Conservation (phyloP, 331 rosid genomes). For the Dryas integrifolia region DNA sequence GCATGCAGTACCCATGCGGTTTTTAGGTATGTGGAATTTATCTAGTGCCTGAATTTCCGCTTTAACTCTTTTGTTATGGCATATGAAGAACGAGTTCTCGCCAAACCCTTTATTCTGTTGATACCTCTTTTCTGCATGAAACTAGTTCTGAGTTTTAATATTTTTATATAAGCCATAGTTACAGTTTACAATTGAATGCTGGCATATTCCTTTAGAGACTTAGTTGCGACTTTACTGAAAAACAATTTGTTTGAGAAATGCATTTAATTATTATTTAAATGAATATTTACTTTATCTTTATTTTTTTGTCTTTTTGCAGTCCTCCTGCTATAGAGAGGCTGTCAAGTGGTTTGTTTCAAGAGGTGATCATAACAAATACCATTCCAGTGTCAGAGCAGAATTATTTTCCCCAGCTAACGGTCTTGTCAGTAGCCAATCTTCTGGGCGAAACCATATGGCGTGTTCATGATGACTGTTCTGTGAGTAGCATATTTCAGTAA, state of each 20-base stretch:
- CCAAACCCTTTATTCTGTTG: background rate
- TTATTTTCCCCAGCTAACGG: slow-evolving; percentile 82
- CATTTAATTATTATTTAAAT: background rate
- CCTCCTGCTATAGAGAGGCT: slow-evolving; percentile 94
- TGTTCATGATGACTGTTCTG: slow-evolving; percentile 95
- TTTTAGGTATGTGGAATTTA: slow-evolving; percentile 59
- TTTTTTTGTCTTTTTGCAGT: slow-evolving; percentile 43
- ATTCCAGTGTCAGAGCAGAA: slow-evolving; percentile 82
- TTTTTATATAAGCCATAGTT: background rate
- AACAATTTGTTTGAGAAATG: background rate
- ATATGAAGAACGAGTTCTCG: background rate
- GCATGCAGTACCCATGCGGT: slow-evolving; percentile 96
- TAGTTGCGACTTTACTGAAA: background rate
- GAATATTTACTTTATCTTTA: background rate
- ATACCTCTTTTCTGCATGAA: background rate
- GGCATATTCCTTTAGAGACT: background rate
- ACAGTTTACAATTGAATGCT: background rate
- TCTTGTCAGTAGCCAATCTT: slow-evolving; percentile 88
- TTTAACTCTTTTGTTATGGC: background rate
- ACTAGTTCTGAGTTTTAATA: background rate
- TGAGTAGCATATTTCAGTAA: slow-evolving; percentile 71
- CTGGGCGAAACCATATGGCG: slow-evolving; percentile 98
- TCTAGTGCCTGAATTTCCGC: background rate
- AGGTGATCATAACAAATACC: slow-evolving; percentile 85
- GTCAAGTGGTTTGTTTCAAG: slow-evolving; percentile 88